These are phyloP conservation scores for Ceriops tagal DNA, from an alignment of 345 rosid genomes.

Conservation along the genomic window DNA sequence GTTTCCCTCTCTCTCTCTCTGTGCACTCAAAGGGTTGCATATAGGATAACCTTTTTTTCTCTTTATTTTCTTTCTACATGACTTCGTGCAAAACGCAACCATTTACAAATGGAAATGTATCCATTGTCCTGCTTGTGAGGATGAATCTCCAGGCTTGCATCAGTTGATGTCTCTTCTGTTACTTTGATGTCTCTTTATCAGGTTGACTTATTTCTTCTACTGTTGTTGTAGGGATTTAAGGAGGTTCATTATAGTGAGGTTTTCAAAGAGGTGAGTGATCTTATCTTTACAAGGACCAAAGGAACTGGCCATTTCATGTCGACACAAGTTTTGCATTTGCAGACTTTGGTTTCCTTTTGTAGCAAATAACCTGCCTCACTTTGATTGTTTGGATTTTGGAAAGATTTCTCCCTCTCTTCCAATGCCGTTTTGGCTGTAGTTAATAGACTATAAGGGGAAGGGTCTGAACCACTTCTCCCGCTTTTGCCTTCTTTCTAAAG, in stretches of 20 bases:
- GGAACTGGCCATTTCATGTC: not conserved
- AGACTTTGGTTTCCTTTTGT: not conserved
- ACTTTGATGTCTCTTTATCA: not conserved
- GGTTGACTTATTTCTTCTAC: constrained; percentile 12
- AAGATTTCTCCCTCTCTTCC: too few relatives aligned
- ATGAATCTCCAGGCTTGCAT: not conserved
- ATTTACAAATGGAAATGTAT: not conserved
- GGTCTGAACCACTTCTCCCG: too few relatives aligned
- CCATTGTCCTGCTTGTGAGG: not conserved
- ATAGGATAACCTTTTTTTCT: not conserved
- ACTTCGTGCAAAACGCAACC: not conserved
- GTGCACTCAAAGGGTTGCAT: not conserved
- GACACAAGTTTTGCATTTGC: not conserved
- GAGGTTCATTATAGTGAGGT: constrained; percentile 55
- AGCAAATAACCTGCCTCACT: too few relatives aligned
- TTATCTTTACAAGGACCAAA: constrained; percentile 3
- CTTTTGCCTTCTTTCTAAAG: too few relatives aligned
- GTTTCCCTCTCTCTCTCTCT: constrained; percentile 29
- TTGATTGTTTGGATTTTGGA: too few relatives aligned
- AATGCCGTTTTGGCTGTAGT: too few relatives aligned
- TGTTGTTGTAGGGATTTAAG: constrained; percentile 59
- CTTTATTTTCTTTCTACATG: not conserved
- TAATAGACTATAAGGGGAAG: too few relatives aligned
- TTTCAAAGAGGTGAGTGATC: constrained; percentile 72
- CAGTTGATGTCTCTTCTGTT: not conserved